Evolutionary conservation across 2,329 filamentous ascomycete genomes (phyloP).

Genomic region (Arthrobotrys iridis): DNA sequence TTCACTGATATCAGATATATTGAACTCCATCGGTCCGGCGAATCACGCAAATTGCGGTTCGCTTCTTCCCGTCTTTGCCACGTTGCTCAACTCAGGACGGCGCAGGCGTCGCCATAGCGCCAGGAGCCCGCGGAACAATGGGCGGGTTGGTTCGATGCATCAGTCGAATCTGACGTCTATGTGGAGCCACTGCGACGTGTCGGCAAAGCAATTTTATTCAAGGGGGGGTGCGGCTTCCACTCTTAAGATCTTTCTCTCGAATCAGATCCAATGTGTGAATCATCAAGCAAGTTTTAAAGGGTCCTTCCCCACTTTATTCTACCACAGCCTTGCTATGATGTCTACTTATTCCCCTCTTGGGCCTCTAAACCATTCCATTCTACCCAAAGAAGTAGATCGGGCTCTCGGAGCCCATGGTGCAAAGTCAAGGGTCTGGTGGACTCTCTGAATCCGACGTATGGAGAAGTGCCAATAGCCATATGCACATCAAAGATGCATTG

Average conservation of each 20-base stretch:
- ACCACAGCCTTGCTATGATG: no score
- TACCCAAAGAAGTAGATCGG: no score
- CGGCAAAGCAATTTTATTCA: no score
- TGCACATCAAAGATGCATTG: conserved; percentile 30
- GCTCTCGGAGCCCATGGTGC: background rate
- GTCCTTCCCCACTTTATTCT: no score
- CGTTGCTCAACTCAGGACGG: background rate
- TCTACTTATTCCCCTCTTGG: no score
- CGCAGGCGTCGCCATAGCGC: background rate
- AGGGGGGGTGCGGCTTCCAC: no score
- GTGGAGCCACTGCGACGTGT: background rate
- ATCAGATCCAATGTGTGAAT: no score
- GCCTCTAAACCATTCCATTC: no score
- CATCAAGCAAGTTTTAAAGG: no score
- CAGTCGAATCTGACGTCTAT: conserved; percentile 13
- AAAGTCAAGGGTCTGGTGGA: no score
- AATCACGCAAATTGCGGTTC: conserved; percentile 50
- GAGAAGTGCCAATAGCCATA: background rate
- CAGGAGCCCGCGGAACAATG: conserved; percentile 29
- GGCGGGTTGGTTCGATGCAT: background rate
- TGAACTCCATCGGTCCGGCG: conserved; percentile 7
- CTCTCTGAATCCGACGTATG: no score
- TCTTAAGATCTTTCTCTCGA: no score
- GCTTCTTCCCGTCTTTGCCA: conserved; percentile 47
- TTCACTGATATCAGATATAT: conserved; percentile 15